Conservation (phyloP, 2,329 filamentous ascomycete genomes). For the Bisporella sp. region DNA sequence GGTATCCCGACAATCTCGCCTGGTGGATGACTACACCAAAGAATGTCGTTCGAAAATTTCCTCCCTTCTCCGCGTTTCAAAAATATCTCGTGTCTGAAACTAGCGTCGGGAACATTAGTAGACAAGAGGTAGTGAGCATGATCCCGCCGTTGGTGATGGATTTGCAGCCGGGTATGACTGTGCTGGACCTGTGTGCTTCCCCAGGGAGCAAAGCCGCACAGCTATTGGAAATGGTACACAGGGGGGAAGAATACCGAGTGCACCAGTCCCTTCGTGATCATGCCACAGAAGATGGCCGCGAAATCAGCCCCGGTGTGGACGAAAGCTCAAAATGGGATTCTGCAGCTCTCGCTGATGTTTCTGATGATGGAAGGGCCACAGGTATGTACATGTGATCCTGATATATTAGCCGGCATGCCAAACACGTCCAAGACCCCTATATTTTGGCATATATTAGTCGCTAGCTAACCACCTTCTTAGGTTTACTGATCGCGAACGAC, state of each 20-base stretch:
- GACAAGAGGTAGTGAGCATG: constrained; percentile 98
- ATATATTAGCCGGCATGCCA: too few species aligned
- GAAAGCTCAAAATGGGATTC: constrained; percentile 28
- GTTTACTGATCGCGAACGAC: constrained; percentile 86
- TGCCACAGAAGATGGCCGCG: constrained; percentile 52
- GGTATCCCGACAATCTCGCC: constrained; percentile 92
- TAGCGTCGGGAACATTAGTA: constrained; percentile 91
- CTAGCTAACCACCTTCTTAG: too few species aligned
- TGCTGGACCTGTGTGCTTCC: constrained; percentile 92
- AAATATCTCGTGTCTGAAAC: constrained; percentile 98
- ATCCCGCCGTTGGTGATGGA: constrained; percentile 94
- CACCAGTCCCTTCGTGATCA: constrained; percentile 60
- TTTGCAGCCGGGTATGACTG: constrained; percentile 81
- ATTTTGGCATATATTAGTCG: too few species aligned
- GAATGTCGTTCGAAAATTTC: constrained; percentile 87
- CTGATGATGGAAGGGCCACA: constrained; percentile 80
- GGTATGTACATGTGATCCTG: constrained; percentile 35
- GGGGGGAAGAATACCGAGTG: constrained; percentile 83
- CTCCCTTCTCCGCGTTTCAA: constrained; percentile 91
- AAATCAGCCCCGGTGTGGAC: constrained; percentile 42
- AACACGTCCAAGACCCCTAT: too few species aligned
- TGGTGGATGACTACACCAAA: constrained; percentile 99
- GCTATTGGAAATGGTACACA: constrained; percentile 88
- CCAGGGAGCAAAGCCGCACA: constrained; percentile 97
- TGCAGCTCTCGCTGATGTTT: constrained; percentile 46